Evolutionary conservation across 495 filamentous ascomycete genomes (phyloP), one percentile per base, ranked within the genome.

Genomic region (Penicillium odoratum): DNA sequence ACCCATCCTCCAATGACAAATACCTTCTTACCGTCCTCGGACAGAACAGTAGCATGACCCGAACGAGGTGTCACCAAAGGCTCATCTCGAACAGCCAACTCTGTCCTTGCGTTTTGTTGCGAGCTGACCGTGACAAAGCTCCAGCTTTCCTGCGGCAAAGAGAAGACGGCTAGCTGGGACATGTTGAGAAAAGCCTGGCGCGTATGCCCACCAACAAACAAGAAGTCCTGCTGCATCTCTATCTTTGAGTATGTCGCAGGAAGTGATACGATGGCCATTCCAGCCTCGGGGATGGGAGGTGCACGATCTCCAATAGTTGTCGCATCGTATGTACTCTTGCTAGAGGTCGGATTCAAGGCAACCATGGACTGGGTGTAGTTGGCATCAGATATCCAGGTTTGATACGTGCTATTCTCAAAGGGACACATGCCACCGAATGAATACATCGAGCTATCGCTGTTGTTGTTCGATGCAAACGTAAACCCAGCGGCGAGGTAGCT

Each of bases 351-450:
- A 58, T 3, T 55, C 48, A 7, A 74, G 68, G 6, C 68, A 3
- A 92, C 66, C 88, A 93, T 89, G 9, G 75, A 72, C 64, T 90
- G 91, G 4, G 90, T 91, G 69, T 97, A 97, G 38, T 82, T 80
- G 0, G 89, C 90, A 0, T 79, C 66, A 13, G 82, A 79, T 40
- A 88, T 80, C 82, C 87, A 87, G 16, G 74, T 67, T 5, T 61
- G 58, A 10, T 76, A 74, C 6, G 69, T 65, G 4, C 74, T 63
- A 34, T 74, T 75, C 11, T 72, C 57, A 26, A 71, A 78, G 0
- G 91, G 89, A 65, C 92, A 97, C 92, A 96, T 94, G 48, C 92
- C 92, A 36, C 90, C 92, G 75, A 94, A 96, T 49, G 87, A 66
- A 65, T 89, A 96, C 34, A 91, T 74, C n/a, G 69, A 67, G 34